phyloP scores from a whole-genome alignment of 2,329 filamentous ascomycete species.

The Trichoderma sp. region DNA sequence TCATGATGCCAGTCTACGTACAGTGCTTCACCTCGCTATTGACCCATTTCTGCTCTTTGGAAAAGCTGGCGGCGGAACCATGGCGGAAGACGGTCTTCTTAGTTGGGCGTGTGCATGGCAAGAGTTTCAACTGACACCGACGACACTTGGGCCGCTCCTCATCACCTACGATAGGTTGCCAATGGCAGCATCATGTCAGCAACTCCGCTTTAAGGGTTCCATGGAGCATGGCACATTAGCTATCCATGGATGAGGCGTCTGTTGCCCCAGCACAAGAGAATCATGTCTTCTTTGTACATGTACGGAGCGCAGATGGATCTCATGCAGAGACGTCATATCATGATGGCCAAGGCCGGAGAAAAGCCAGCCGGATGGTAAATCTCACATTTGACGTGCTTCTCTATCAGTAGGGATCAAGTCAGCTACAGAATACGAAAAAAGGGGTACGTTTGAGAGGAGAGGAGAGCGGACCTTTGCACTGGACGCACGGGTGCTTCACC shows the following conservation, averaged over 20 bases:
- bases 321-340: not conserved
- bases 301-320: not conserved
- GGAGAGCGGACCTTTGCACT: slow-evolving; percentile 34
- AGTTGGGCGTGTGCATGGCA: slow-evolving; percentile 35
- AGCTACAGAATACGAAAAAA: not conserved
- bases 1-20: slow-evolving; percentile 24
- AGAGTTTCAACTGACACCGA: slow-evolving; percentile 33
- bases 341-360: not conserved
- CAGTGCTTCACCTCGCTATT: slow-evolving; percentile 35
- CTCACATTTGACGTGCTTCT: slow-evolving; percentile 38
- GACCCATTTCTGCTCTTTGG: slow-evolving; percentile 38
- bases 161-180: slow-evolving; percentile 30
- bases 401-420: slow-evolving; percentile 20
- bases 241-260: not conserved
- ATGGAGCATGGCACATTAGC: not conserved
- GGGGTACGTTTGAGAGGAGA: not conserved
- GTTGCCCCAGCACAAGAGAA: not conserved
- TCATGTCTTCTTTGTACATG: not conserved
- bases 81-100: slow-evolving; percentile 39
- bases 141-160: slow-evolving; percentile 38
- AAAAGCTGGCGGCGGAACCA: slow-evolving; percentile 32
- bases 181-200: slow-evolving; percentile 1
- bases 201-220: not conserved
- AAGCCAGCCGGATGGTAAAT: not conserved
- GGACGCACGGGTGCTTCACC: slow-evolving; percentile 34